Evolutionary conservation across 441 rosid species (phyloP), one percentile per base, ranked within the genome.

Genomic region (Adansonia grandidieri): DNA sequence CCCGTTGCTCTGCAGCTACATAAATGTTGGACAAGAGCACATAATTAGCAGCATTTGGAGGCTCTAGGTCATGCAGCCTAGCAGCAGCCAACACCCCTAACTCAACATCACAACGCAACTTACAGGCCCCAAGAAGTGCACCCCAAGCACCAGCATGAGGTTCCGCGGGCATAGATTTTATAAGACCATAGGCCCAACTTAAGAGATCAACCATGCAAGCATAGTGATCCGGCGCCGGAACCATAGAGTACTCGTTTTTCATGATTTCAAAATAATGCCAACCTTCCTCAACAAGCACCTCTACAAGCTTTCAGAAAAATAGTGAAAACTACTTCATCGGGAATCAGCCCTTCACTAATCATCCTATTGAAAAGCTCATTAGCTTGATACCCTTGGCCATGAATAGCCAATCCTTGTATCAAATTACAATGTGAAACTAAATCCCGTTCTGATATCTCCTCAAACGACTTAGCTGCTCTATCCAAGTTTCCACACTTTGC

Each of bases 121-220:
- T 87, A 80, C 98, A 92, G 50, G 89, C 96, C 69, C 91, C 92
- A 54, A 93, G 91, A 79, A 93, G 86, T 19, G 98, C 92, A 73
- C 94, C 96, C 96, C 98, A 93, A 6, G 91, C 92, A 83, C 96
- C 80, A n/a, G 90, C 88, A 79, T 86, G 76, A 78, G 93, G 87
- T 72, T 89, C 89, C 81, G 87, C 82, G 17, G 98, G 92, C 88
- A 88, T 87, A 7, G 86, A 79, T 71, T 82, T 85, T 20, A 93
- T 72, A 77, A 93, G 84, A 64, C 90, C 88, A 20, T 87, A 90
- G 9, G 98, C 98, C 69, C 89, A 84, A 74, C 98, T 85, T 70
- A 95, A 89, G 77, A 95, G 93, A 87, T 91, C 95, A 75, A 93
- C 90, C 80, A 92, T 86, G 74, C 97, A 93, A 1, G 97, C 84